These are phyloP conservation scores for Leccinum pseudoinsigne DNA, from an alignment of 1,284 basidiomycete genomes.

Conservation along the genomic window DNA sequence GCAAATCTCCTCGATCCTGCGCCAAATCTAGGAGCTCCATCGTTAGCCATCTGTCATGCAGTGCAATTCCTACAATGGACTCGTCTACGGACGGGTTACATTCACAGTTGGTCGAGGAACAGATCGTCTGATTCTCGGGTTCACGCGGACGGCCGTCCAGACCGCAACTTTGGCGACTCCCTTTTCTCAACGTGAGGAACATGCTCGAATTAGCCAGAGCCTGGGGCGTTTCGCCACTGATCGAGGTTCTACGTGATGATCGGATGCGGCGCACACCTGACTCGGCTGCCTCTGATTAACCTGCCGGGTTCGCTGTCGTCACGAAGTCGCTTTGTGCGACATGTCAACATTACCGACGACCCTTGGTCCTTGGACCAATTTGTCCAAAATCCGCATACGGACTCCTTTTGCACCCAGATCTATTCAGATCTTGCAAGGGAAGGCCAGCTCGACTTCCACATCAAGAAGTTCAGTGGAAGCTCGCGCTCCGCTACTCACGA, in stretches of 20 bases:
- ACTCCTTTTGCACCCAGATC: slow-evolving; percentile 24
- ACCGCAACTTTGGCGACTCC: slow-evolving; percentile 17
- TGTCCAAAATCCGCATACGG: slow-evolving; percentile 9
- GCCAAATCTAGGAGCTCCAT: slow-evolving; percentile 4
- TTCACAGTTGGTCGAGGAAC: slow-evolving; percentile 4
- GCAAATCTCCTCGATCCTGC: slow-evolving; percentile 23
- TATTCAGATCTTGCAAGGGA: slow-evolving; percentile 18
- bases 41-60: slow-evolving; percentile 3
- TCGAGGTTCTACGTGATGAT: slow-evolving; percentile 5
- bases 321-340: slow-evolving; percentile 1
- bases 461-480: slow-evolving; percentile 27
- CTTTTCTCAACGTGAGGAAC: slow-evolving; percentile 5
- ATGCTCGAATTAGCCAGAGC: background rate
- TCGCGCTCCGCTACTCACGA: slow-evolving; percentile 30
- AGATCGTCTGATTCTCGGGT: slow-evolving; percentile 24
- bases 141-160: slow-evolving; percentile 15
- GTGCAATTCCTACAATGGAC: slow-evolving; percentile 2
- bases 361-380: slow-evolving; percentile 9
- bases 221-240: background rate
- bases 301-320: slow-evolving; percentile 3
- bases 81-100: slow-evolving; percentile 4
- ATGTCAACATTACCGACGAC: slow-evolving; percentile 7
- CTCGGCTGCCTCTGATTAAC: background rate
- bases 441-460: slow-evolving; percentile 19
- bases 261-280: background rate